Evolutionary conservation across 1,284 basidiomycete species (phyloP).

Genomic region (Papiliotrema nemorosa): DNA sequence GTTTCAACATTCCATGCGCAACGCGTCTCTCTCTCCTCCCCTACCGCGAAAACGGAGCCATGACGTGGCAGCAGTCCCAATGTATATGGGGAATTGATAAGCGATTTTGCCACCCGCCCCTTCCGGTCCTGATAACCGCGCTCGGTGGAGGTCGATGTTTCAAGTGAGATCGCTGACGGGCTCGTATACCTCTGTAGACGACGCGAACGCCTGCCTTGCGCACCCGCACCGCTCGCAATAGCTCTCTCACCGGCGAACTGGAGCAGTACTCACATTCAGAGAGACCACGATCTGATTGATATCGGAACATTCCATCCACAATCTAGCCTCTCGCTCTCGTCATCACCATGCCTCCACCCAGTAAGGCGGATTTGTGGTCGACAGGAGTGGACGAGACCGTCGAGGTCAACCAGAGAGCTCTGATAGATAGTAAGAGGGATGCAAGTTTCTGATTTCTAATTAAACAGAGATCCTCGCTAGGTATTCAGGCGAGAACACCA

Average conservation of each 20-base stretch:
- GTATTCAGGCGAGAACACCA: conserved; percentile 90
- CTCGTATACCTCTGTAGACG: not conserved
- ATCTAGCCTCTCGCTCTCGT: too few relatives aligned
- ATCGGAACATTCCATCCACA: too few relatives aligned
- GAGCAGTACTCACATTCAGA: too few relatives aligned
- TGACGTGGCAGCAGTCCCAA: not conserved
- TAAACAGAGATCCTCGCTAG: conserved; percentile 68
- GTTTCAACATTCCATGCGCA: conserved; percentile 11
- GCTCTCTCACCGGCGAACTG: too few relatives aligned
- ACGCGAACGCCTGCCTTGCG: too few relatives aligned
- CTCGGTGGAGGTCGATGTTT: conserved; percentile 1
- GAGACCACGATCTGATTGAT: too few relatives aligned
- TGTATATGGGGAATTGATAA: not conserved
- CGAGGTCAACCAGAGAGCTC: conserved; percentile 90
- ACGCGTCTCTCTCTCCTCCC: conserved; percentile 8
- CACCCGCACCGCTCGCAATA: too few relatives aligned
- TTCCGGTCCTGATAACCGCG: not conserved
- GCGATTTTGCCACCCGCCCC: not conserved
- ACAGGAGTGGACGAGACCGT: conserved; percentile 52
- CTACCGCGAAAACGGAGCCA: not conserved
- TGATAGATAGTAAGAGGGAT: conserved; percentile 68
- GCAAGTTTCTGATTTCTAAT: conserved; percentile 9
- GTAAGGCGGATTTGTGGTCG: conserved; percentile 39
- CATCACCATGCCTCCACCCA: conserved; percentile 24
- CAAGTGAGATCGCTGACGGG: not conserved